Conservation (phyloP, 805 yeast species). For the Kodamaea lidongshanica region DNA sequence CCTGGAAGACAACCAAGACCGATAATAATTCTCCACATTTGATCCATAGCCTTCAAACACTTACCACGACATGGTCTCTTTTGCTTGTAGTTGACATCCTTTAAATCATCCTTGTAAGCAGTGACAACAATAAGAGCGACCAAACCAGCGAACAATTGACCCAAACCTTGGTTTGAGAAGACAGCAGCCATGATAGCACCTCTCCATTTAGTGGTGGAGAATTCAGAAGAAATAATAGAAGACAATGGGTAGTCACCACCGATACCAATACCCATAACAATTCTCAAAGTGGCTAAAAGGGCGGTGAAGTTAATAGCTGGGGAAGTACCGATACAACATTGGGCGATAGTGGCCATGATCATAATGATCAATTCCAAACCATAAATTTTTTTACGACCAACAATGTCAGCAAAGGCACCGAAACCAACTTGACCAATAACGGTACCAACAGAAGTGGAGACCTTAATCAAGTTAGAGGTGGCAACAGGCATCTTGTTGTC, state of each 20-base stretch:
- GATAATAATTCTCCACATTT: constrained; percentile 88
- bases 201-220: constrained; percentile 93
- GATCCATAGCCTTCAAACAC: constrained; percentile 78
- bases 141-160: constrained; percentile 83
- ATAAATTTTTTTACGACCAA: constrained; percentile 84
- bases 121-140: constrained; percentile 72
- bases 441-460: constrained; percentile 90
- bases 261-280: constrained; percentile 90
- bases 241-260: constrained; percentile 97
- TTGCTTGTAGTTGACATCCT: constrained; percentile 43
- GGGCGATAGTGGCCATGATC: constrained; percentile 72
- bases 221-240: constrained; percentile 88
- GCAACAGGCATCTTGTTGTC: constrained; percentile 56
- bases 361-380: constrained; percentile 83
- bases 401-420: constrained; percentile 72
- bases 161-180: constrained; percentile 96
- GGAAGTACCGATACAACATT: constrained; percentile 66
- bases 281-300: constrained; percentile 69
- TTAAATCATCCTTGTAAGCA: constrained; percentile 62
- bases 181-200: constrained; percentile 97
- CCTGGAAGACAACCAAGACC: constrained; percentile 94
- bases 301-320: constrained; percentile 71
- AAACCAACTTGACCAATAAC: constrained; percentile 85
- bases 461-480: constrained; percentile 71
- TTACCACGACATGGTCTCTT: constrained; percentile 48